Base-by-base conservation (phyloP, 345 rosid species). In the Salix suchowensis region DNA sequence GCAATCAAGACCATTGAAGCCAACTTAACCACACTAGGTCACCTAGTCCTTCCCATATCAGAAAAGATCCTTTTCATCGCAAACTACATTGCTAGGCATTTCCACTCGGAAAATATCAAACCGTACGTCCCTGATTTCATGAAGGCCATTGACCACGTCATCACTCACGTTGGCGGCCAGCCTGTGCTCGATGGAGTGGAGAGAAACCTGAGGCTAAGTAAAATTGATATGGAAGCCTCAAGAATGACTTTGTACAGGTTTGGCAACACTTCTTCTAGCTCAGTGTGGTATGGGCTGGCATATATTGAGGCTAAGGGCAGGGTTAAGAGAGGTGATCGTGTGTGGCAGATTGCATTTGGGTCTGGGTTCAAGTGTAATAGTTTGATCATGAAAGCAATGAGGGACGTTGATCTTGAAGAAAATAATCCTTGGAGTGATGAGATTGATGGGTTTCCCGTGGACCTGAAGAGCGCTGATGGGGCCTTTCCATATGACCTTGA, bases 81-180 rank as follows among this genome's bases (percentile, higher is more conserved):
- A 0, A 87, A 90, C 6, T 84, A 91, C 30, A 86, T 90, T 13
- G 94, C 91, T 9, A 87, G 94, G 19, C 89, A 90, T 84, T 85
- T 91, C 75, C 87, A 85, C 46, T 86, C 86, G 83, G 86, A 85
- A 1, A 93, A 88, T 73, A 84, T 84, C 93, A 91, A 90, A 78
- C 73, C 74, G 0, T 68, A 68, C 48, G 70, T 76, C 72, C 73
- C 74, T 4, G 73, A 76, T 55, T 58, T 76, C 64, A 76, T 46
- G 77, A 58, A 44, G 32, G 71, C 77, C 6, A 46, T 48, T 21
- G 77, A 65, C 42, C 77, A 74, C 8, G 14, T 74, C 70, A 46
- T 69, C 37, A 74, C 67, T 64, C 77, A 74, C 50, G 77, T 70
- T 32, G 77, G 77, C 9, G 71, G 71, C n/a, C 66, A 61, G 15